These are phyloP conservation scores for Phytopythium kandeliae DNA, from an alignment of 352 stramenopile species.

Conservation along the genomic window DNA sequence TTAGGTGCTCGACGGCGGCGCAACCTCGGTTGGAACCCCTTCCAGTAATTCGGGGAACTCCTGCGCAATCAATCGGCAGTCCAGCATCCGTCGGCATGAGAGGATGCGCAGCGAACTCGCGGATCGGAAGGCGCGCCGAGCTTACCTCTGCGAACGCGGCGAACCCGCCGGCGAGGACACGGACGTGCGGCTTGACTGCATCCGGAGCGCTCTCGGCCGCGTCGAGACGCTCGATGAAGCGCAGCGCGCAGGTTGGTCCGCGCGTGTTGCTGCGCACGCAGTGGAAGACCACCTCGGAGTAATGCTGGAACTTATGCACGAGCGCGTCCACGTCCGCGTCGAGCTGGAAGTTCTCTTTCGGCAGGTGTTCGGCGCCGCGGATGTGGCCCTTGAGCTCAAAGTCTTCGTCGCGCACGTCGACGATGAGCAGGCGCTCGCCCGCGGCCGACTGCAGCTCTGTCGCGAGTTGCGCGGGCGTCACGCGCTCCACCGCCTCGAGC, in stretches of 20 bases:
- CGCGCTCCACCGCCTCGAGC: conserved; percentile 2
- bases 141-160: not conserved
- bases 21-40: not conserved
- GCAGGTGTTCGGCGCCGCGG: conserved; percentile 22
- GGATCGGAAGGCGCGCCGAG: too few species aligned
- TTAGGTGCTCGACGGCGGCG: too few species aligned
- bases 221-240: conserved; percentile 20
- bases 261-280: conserved; percentile 29
- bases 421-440: conserved; percentile 7
- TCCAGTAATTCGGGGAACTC: not conserved
- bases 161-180: conserved; percentile 1
- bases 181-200: not conserved
- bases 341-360: conserved; percentile 23
- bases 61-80: too few species aligned
- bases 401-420: conserved; percentile 27
- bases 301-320: conserved; percentile 17
- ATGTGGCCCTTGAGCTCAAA: conserved; percentile 26
- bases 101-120: too few species aligned
- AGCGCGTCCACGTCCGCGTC: conserved; percentile 29
- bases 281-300: conserved; percentile 31
- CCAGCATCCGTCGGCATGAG: too few species aligned
- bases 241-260: conserved; percentile 28
- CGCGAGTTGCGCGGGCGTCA: not conserved
- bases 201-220: conserved; percentile 3
- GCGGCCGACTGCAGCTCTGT: not conserved